phyloP scores from a whole-genome alignment of 495 filamentous ascomycete species.

The Bathelium albidoporum region DNA sequence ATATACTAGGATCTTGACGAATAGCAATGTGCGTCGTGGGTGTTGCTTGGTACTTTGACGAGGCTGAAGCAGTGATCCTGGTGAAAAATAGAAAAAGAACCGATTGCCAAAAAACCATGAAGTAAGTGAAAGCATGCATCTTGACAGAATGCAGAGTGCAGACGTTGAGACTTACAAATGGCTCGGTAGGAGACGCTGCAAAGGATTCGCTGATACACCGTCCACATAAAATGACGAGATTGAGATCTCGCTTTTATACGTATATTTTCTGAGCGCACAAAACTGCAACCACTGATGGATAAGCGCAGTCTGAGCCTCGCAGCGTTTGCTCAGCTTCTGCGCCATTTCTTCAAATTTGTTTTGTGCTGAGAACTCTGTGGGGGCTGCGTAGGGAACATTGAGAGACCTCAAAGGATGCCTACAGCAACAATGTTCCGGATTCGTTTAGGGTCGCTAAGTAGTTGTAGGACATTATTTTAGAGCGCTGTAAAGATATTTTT shows the following conservation, averaged over 20 bases:
- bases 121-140: background rate
- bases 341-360: background rate
- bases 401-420: background rate
- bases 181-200: background rate
- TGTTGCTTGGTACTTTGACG: background rate
- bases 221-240: background rate
- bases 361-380: background rate
- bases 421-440: background rate
- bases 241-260: background rate
- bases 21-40: background rate
- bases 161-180: background rate
- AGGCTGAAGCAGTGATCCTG: background rate
- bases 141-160: background rate
- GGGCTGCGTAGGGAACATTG: background rate
- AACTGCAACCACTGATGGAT: background rate
- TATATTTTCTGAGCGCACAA: background rate
- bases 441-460: background rate
- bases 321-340: background rate
- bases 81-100: background rate
- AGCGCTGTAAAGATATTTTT: no score
- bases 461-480: background rate
- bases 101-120: background rate
- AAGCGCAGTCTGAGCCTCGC: background rate
- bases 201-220: background rate
- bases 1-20: background rate